Base-by-base conservation (phyloP, 345 rosid genomes). In the Aquilaria malaccensis region DNA sequence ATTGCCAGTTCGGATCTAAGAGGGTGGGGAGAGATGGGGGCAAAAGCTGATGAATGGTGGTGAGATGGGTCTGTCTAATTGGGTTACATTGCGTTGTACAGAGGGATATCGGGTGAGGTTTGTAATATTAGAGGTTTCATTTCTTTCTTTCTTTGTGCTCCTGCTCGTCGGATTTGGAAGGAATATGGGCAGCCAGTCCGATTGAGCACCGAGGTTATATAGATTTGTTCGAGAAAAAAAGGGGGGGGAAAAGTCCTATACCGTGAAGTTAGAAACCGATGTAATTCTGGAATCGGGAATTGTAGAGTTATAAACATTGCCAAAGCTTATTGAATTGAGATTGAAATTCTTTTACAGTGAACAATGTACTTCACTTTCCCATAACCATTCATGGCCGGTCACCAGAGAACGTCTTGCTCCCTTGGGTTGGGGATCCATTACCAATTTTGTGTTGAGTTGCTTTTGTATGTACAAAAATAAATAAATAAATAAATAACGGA, bases 21-120 rank as follows among this genome's bases (percentile, higher is more conserved):
- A 67, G 3, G 22, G 22, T 10, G 11, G 29, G 9, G 33, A 49
- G 22, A 51, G 45, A 32, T 46, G 59, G 33, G 22, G 50, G 52
- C 43, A 54, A 53, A 15, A 56, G 47, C 13, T 33, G 30, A 30
- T 13, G 43, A 29, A 11, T 10, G 15, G 65, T 64, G 68, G 65
- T 60, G 14, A 52, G 66, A 51, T 57, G 75, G 60, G 61, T 56
- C 33, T 60, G 67, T 52, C 56, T 46, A 50, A 30, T 7, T 12
- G 57, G 76, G 73, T 72, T 65, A 68, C 67, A 77, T 60, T 65
- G 73, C 85, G 43, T 37, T 37, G 95, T 87, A 87, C 84, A 85
- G 92, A 74, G 76, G 59, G 74, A 71, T 75, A 74, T 75, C 74
- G 79, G 83, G 79, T 80, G 95, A 76, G 85, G 80, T 78, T 76